Conservation (phyloP, 225 moss, liverwort and hornwort genomes). For the Straminergon stramineum region DNA sequence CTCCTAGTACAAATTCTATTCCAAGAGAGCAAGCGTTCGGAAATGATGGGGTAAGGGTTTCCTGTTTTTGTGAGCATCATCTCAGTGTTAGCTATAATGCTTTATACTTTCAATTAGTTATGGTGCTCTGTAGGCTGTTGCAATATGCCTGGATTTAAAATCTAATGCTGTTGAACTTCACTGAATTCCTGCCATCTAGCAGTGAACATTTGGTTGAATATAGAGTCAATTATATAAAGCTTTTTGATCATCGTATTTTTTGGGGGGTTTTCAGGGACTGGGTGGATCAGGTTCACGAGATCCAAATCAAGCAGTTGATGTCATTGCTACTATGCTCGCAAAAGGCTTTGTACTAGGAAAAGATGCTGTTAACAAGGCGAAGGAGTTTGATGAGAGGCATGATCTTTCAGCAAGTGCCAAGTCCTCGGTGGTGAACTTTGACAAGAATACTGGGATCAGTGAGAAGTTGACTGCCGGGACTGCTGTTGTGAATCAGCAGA, state of each 20-base stretch:
- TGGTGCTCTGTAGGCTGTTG: background rate
- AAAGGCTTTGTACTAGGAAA: slow-evolving; percentile 69
- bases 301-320: slow-evolving; percentile 56
- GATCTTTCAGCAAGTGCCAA: slow-evolving; percentile 70
- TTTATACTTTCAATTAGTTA: background rate
- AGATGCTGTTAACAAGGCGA: slow-evolving; percentile 70
- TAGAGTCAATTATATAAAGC: background rate
- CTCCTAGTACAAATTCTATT: slow-evolving; percentile 22
- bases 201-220: background rate
- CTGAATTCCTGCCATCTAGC: background rate
- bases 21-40: slow-evolving; percentile 27
- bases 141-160: background rate
- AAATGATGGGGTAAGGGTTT: slow-evolving; percentile 14
- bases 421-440: slow-evolving; percentile 57
- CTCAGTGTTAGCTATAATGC: background rate
- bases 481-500: slow-evolving; percentile 73
- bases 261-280: background rate
- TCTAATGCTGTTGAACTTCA: background rate
- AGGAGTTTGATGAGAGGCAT: slow-evolving; percentile 86
- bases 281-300: slow-evolving; percentile 3
- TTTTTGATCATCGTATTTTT: background rate
- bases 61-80: background rate
- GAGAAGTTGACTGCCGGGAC: slow-evolving; percentile 78
- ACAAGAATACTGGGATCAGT: slow-evolving; percentile 66
- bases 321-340: slow-evolving; percentile 62